Evolutionary conservation across 148 eudicot species (phyloP).

Genomic region (Vaccinium corymbosum): DNA sequence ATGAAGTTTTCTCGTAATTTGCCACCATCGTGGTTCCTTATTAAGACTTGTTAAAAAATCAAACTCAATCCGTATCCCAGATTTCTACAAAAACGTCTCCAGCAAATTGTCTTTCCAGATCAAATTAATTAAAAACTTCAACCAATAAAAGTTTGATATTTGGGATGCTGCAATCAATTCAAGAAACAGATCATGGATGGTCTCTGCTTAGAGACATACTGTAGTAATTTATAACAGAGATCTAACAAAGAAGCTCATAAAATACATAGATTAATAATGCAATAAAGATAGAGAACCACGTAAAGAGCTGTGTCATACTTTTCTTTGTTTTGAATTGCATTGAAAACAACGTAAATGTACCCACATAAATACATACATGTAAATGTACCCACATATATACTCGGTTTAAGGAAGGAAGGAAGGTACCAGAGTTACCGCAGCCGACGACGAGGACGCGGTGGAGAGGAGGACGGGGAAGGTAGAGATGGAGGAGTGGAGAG

Average conservation of each 20-base stretch:
- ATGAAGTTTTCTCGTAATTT: neutral
- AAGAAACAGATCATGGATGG: neutral
- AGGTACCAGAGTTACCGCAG: slow-evolving; percentile 72
- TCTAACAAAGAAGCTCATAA: neutral
- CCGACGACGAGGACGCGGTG: slow-evolving; percentile 59
- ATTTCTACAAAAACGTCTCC: too few species aligned
- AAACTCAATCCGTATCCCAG: neutral
- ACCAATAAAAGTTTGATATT: too few species aligned
- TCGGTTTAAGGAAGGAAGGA: neutral
- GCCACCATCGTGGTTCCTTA: neutral
- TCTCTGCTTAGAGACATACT: too few species aligned
- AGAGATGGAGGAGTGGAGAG: slow-evolving; percentile 57
- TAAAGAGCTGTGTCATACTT: too few species aligned
- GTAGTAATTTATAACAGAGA: neutral
- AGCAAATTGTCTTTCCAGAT: neutral
- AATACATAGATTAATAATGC: too few species aligned
- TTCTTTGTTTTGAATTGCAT: too few species aligned
- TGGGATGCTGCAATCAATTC: neutral
- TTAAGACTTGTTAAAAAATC: neutral
- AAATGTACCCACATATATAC: too few species aligned
- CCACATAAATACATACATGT: too few species aligned
- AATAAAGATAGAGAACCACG: too few species aligned
- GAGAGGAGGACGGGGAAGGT: slow-evolving; percentile 33
- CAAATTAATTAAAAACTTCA: neutral
- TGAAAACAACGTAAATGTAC: too few species aligned